Base-by-base conservation (phyloP, 805 yeast genomes). In the Cyberlindnera bimundalis region DNA sequence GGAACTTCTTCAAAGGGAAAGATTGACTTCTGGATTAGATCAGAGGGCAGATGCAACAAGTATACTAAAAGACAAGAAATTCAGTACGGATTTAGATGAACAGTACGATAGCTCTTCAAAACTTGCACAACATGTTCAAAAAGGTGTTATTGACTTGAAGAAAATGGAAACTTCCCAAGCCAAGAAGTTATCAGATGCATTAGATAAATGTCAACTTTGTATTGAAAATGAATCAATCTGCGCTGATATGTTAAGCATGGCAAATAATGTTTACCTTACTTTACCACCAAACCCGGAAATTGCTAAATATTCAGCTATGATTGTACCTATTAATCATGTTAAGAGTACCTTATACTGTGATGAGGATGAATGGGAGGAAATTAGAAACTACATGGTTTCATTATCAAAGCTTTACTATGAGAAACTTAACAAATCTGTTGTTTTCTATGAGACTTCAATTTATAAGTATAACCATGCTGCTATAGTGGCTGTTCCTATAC, bases 381-480 rank as follows among this genome's bases (percentile, higher is more conserved):
- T 74, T 2, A 32, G 40, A 35, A 64, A 66, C 24, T 66, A 67
- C 42, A 70, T 73, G 77, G 58, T 61, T 21, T 52, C 66, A 7
- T 50, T 74, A 12, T 58, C 70, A 0, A 46, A 50, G 31, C 67
- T 70, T 59, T 74, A 73, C 55, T 62, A 59, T 34, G 31, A 55
- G 4, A 59, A 42, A 24, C 28, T 47, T 46, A 60, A 50, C 33
- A 62, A 53, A 40, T 64, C 65, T 6, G 70, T 70, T 3, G 37
- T 74, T 8, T 74, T 74, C 43, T 73, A 72, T 50, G 79, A 74
- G 50, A 64, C 60, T 23, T 68, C 74, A 1, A 56, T 64, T 3
- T 39, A 52, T 12, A 46, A 49, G 7, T 39, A 50, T 11, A 47
- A 52, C 5, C 79, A 74, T 48, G 69, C 73, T 14, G 51, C 61